Evolutionary conservation across 768 basidiomycete species (phyloP).

Genomic region (Psilocybe cyanescens): DNA sequence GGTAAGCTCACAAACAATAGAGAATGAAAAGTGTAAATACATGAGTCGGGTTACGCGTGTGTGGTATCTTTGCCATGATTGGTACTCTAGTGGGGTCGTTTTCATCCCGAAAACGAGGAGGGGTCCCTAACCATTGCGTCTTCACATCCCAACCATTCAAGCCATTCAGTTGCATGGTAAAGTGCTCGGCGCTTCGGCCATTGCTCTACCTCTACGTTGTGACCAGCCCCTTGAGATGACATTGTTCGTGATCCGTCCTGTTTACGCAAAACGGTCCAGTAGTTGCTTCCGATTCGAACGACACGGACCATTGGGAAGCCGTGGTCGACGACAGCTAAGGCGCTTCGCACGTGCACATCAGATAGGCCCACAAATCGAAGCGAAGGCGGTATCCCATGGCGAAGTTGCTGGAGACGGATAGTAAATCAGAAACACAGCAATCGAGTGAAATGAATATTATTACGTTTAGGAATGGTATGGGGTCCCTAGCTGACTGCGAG

Average conservation of each 20-base stretch:
- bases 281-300: conserved; percentile 52
- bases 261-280: conserved; percentile 52
- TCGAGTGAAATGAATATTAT: conserved; percentile 17
- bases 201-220: conserved; percentile 45
- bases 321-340: conserved; percentile 50
- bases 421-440: background rate
- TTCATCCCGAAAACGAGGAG: conserved; percentile 18
- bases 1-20: background rate
- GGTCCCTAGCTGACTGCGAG: conserved; percentile 40
- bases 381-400: conserved; percentile 54
- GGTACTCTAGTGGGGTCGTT: background rate
- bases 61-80: background rate
- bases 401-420: conserved; percentile 52
- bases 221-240: background rate
- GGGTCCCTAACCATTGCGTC: conserved; percentile 46
- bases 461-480: conserved; percentile 45
- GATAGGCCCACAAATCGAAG: conserved; percentile 61
- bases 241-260: conserved; percentile 8
- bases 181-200: conserved; percentile 58
- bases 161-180: conserved; percentile 62
- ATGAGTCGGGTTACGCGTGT: background rate
- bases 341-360: conserved; percentile 47
- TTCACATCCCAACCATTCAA: conserved; percentile 67
- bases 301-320: conserved; percentile 68
- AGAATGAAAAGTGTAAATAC: background rate